Percentiles rank a stretch among this genome's conserved stretches.
Evolutionary conservation across 2,329 filamentous ascomycete genomes (phyloP).

Genomic region (Mycosphaerella arachidis): DNA sequence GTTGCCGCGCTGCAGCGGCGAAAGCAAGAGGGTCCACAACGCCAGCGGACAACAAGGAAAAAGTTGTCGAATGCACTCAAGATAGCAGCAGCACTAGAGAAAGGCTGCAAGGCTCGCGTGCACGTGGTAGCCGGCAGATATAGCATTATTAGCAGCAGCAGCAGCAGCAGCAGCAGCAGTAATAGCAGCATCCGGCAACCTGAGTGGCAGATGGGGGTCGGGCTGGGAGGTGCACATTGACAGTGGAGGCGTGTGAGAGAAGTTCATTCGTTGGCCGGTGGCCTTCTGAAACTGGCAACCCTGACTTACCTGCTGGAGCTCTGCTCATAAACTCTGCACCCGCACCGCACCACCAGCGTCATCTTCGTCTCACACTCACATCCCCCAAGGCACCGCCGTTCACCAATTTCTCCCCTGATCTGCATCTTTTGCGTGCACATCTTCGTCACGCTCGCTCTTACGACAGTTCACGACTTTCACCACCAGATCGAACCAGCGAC

Average conservation of each 20-base stretch:
- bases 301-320: background rate
- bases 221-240: background rate
- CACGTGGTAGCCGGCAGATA: background rate
- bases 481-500: conserved; percentile 17
- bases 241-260: background rate
- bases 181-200: background rate
- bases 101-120: background rate
- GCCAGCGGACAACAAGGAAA: background rate
- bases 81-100: background rate
- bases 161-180: background rate
- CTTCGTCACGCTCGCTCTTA: background rate
- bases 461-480: background rate
- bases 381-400: background rate
- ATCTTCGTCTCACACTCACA: background rate
- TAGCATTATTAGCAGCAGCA: background rate
- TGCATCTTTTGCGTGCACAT: background rate
- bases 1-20: background rate
- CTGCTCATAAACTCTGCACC: background rate
- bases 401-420: background rate
- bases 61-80: background rate
- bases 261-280: background rate
- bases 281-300: background rate
- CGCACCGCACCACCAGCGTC: background rate
- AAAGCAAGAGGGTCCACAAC: background rate
- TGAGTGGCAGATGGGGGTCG: background rate